Percentiles rank a stretch among this genome's conserved stretches.
Conservation (phyloP, 2,329 filamentous ascomycete species). For the Monilinia polystroma region DNA sequence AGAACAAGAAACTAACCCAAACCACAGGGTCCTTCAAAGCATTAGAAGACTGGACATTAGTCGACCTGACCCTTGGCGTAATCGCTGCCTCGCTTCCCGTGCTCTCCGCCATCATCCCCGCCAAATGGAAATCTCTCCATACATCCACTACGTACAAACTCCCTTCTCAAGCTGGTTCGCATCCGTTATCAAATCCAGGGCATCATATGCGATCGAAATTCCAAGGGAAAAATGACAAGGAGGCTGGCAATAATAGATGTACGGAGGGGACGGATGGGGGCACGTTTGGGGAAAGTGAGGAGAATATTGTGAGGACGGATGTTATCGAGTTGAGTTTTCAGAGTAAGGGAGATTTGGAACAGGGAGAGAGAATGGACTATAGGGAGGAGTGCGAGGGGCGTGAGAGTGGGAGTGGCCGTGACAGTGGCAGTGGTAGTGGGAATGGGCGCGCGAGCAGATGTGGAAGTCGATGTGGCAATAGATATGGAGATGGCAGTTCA, state of each 20-base stretch:
- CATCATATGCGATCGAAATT: background rate
- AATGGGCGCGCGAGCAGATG: too few relatives aligned
- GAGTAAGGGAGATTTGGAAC: conserved; percentile 18
- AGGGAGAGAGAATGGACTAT: background rate
- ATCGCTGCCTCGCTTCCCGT: conserved; percentile 41
- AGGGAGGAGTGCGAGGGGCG: background rate
- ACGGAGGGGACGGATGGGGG: background rate
- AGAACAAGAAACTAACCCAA: background rate
- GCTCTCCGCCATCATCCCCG: conserved; percentile 35
- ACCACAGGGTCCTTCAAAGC: conserved; percentile 29
- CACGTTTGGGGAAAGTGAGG: conserved; percentile 24
- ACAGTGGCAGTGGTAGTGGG: background rate
- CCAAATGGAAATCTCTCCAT: conserved; percentile 25
- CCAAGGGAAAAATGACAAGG: too few relatives aligned
- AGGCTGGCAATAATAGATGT: background rate
- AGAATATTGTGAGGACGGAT: conserved; percentile 30
- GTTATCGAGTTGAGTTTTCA: conserved; percentile 27
- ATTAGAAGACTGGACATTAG: conserved; percentile 38
- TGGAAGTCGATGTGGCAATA: too few relatives aligned
- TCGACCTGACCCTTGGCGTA: conserved; percentile 41
- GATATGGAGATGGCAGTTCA: background rate
- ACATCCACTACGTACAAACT: background rate
- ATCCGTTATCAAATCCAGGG: background rate
- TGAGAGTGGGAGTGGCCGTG: background rate
- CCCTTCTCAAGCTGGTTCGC: background rate